Evolutionary conservation across 2,329 filamentous ascomycete genomes (phyloP).

Genomic region (Colletotrichum musae): DNA sequence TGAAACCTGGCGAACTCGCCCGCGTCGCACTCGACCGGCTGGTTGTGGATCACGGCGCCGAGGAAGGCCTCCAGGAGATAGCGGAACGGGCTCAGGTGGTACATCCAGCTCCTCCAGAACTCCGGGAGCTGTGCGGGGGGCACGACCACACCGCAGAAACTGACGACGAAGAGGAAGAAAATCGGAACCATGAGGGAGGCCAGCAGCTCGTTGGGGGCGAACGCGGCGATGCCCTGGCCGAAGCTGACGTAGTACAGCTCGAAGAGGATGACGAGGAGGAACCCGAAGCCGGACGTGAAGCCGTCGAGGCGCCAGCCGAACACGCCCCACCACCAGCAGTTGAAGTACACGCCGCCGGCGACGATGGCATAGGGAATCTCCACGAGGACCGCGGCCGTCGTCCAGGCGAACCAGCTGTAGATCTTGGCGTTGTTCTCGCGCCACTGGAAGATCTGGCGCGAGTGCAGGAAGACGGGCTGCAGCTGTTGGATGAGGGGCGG

Average conservation of each 20-base stretch:
- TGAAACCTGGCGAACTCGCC: constrained; percentile 73
- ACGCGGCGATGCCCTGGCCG: constrained; percentile 77
- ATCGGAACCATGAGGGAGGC: constrained; percentile 77
- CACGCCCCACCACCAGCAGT: constrained; percentile 70
- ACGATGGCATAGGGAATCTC: constrained; percentile 80
- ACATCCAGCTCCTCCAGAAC: constrained; percentile 76
- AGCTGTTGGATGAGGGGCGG: constrained; percentile 84
- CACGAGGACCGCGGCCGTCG: constrained; percentile 74
- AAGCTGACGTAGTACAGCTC: constrained; percentile 77
- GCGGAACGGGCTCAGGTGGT: constrained; percentile 77
- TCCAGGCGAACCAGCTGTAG: constrained; percentile 82
- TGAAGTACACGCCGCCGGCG: constrained; percentile 75
- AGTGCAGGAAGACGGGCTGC: constrained; percentile 78
- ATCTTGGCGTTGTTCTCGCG: constrained; percentile 85
- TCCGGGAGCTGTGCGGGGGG: constrained; percentile 69
- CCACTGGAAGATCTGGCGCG: constrained; percentile 77
- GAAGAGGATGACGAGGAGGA: constrained; percentile 76
- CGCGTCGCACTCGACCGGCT: constrained; percentile 68
- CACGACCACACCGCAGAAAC: constrained; percentile 80
- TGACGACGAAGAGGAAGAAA: constrained; percentile 79
- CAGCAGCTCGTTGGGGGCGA: constrained; percentile 76
- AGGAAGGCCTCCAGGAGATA: constrained; percentile 77
- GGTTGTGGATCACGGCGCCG: constrained; percentile 66
- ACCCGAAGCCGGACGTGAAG: constrained; percentile 73
- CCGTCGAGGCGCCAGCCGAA: constrained; percentile 65